Base-by-base conservation (phyloP, 1,284 basidiomycete genomes). In the Pseudozyma hubeiensis region DNA sequence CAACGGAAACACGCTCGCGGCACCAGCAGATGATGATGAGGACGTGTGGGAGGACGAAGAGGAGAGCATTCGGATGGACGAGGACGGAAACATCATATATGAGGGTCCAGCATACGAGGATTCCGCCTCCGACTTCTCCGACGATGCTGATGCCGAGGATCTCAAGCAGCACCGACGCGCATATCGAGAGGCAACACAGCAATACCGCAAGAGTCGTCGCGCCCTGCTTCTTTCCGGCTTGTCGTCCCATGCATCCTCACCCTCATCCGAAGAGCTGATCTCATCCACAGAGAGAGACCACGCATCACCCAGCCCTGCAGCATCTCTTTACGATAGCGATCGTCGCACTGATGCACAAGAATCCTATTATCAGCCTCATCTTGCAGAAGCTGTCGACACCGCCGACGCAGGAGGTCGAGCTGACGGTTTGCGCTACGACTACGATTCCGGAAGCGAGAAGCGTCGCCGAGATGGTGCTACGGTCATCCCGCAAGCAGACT, bases 1-100 rank as follows among this genome's bases (percentile, higher is more conserved):
- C 29, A 52, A 46, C 17, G 53, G 35, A 29, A 41, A 45, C 16
- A 35, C 45, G 16, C 14, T 46, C 6, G 31, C 24, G 24, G 24
- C 58, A 29, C 16, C 53, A 24, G 24, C 17, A 19, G 64, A 64
- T 16, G 76, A 78, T 16, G 75, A 74, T 33, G 73, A 76, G 8
- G 69, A 73, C 40, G 64, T 71, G 7, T 67, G 65, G 67, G 72
- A 75, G 43, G 72, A 67, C 29, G 65, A 78, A 48, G 59, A 75
- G 17, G 64, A 61, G 10, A 62, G 54, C 24, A 60, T 64, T 30
- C 47, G 50, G 3, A 53, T 62, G 37, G 60, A 77, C 10, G 53
- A 63, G 33, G 33, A 72, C 41, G 69, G 64, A 24, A 62, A 66
- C 39, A 44, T 67, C 43, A n/a, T 66, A 29, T 72, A 66, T 39